Conservation (phyloP, 2,329 filamentous ascomycete species). For the Fusarium temperatum region DNA sequence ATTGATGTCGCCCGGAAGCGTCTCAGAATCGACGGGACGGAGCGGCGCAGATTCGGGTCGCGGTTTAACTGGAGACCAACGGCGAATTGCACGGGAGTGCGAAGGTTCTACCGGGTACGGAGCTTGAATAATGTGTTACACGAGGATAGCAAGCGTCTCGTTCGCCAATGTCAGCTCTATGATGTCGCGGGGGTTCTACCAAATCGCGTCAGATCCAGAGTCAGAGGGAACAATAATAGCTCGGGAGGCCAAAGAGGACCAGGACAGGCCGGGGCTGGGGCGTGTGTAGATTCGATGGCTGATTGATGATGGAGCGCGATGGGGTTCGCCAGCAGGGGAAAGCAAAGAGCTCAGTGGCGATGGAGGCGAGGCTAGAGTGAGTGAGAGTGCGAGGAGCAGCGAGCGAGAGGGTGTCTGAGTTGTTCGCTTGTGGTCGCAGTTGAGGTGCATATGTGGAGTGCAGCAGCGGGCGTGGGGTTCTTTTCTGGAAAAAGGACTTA, state of each 20-base stretch:
- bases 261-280: constrained; percentile 17
- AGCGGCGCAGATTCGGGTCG: constrained; percentile 38
- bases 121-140: constrained; percentile 40
- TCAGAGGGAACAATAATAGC: constrained; percentile 7
- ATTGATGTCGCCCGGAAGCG: constrained; percentile 28
- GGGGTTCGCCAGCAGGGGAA: constrained; percentile 30
- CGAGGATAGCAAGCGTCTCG: constrained; percentile 40
- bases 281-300: constrained; percentile 19
- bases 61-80: constrained; percentile 19
- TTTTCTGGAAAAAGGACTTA: constrained; percentile 42
- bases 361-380: constrained; percentile 19
- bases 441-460: constrained; percentile 45
- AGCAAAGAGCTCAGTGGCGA: constrained; percentile 7
- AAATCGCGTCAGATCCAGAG: constrained; percentile 42
- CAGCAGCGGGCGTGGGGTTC: constrained; percentile 49
- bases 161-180: constrained; percentile 38
- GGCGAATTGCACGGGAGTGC: constrained; percentile 28
- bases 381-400: constrained; percentile 15
- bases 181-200: constrained; percentile 30
- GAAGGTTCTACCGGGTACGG: constrained; percentile 30
- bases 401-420: constrained; percentile 46
- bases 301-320: constrained; percentile 16
- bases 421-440: constrained; percentile 44
- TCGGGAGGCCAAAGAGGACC: constrained; percentile 6
- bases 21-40: constrained; percentile 36